Conservation (phyloP, 1,284 basidiomycete species). For the Apiotrichum gracile region DNA sequence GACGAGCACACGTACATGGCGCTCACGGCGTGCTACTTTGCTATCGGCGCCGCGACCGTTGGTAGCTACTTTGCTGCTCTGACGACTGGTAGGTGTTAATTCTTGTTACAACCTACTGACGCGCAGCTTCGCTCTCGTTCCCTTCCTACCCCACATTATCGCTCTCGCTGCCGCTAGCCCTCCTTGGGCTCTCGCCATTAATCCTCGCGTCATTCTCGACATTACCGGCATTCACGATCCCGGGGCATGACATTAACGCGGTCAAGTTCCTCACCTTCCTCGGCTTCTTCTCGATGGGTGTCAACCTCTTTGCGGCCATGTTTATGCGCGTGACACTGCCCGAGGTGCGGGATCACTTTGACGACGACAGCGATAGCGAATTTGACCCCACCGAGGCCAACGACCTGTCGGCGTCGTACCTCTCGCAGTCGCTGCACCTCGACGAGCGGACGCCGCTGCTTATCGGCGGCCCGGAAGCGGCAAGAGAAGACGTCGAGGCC, state of each 20-base stretch:
- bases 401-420: slow-evolving; percentile 13
- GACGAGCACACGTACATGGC: slow-evolving; percentile 24
- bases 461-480: slow-evolving; percentile 45
- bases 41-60: slow-evolving; percentile 44
- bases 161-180: slow-evolving; percentile 43
- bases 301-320: slow-evolving; percentile 42
- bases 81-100: slow-evolving; percentile 32
- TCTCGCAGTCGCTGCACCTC: slow-evolving; percentile 28
- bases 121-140: slow-evolving; percentile 42
- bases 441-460: slow-evolving; percentile 42
- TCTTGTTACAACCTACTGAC: not conserved
- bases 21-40: slow-evolving; percentile 36
- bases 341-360: not conserved
- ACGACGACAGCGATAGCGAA: slow-evolving; percentile 10
- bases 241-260: slow-evolving; percentile 26
- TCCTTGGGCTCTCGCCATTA: slow-evolving; percentile 44
- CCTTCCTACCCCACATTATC: slow-evolving; percentile 44
- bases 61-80: slow-evolving; percentile 46
- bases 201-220: slow-evolving; percentile 42
- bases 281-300: slow-evolving; percentile 30
- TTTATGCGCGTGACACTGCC: slow-evolving; percentile 41
- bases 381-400: slow-evolving; percentile 4
- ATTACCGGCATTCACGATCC: slow-evolving; percentile 21
- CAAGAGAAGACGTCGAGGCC: slow-evolving; percentile 37
- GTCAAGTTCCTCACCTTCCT: slow-evolving; percentile 40